These are phyloP conservation scores for Candida wancherniae DNA, from an alignment of 805 yeast genomes.

Conservation along the genomic window DNA sequence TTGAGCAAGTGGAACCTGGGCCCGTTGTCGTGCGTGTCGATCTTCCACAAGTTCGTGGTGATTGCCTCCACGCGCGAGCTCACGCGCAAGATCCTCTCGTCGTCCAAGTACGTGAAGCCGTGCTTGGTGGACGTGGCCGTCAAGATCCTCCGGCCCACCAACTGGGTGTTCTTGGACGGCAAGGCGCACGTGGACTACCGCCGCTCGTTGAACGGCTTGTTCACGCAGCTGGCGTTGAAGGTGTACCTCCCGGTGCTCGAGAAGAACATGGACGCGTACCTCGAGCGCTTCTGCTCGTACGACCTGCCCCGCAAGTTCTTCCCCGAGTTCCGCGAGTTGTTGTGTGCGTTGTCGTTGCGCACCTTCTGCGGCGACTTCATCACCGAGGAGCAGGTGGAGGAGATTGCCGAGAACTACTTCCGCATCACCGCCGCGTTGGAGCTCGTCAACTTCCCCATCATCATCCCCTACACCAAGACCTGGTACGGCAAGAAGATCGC, in stretches of 20 bases:
- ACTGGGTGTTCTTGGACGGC: constrained; percentile 98
- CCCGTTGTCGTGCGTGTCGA: constrained; percentile 91
- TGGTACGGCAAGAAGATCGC: constrained; percentile 97
- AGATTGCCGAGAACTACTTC: constrained; percentile 88
- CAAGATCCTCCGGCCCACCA: constrained; percentile 88
- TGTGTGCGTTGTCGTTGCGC: constrained; percentile 89
- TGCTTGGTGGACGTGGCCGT: constrained; percentile 97
- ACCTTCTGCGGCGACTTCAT: constrained; percentile 96
- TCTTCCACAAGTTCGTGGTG: constrained; percentile 96
- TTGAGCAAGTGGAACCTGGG: constrained; percentile 93
- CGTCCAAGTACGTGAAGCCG: constrained; percentile 88
- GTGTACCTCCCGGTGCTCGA: constrained; percentile 84
- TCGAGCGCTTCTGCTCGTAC: constrained; percentile 59
- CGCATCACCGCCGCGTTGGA: constrained; percentile 93
- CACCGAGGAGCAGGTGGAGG: constrained; percentile 82
- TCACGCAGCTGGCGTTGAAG: constrained; percentile 78
- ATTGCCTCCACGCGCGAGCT: constrained; percentile 18
- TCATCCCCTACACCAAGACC: constrained; percentile 91
- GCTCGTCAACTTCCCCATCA: constrained; percentile 95
- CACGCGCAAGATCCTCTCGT: constrained; percentile 22
- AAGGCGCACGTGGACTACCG: constrained; percentile 93
- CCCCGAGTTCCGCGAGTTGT: constrained; percentile 91
- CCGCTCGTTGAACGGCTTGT: constrained; percentile 81
- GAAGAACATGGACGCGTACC: constrained; percentile 74
- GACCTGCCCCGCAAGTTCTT: constrained; percentile 73